Base-by-base conservation (phyloP, 1,139 yeast species). In the Trichomonascaceae sp. region DNA sequence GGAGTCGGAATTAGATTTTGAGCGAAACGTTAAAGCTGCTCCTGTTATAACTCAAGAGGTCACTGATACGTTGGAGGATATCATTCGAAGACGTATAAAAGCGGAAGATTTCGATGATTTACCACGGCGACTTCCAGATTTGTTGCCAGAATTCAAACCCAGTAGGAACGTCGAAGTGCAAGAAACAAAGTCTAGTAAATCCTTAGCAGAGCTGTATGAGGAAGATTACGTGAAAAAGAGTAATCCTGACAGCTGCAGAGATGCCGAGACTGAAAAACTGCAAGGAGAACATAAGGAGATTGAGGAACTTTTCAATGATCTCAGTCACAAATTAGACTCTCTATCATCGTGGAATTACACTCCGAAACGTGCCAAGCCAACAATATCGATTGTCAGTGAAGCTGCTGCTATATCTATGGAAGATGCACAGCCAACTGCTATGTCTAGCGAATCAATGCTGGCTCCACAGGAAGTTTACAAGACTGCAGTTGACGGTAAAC, bases 401-500 rank as follows among this genome's bases (percentile, higher is more conserved):
- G 79, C 87, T 0, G 84, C 96, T 1, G 80, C 96, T 1, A 85
- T 93, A 53, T 68, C 85, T 6, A 88, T 91, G 96, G 99, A 93
- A 72, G 99, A 93, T 66, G 95, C 97, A 1, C 98, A 91, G 71
- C 99, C 99, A 49, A 76, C 88, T 54, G 84, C 91, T 47, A 78
- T 87, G 72, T 81, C 95, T 1, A 74, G 81, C 38, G 88, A 84
- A 27, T 75, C 85, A n/a, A 80, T 87, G 52, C 77, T 93, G 63
- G 99, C 99, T 1, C 99, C 99, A 45, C 99, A 93, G 72, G 99
- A 93, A 72, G 78, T 93, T n/a, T 93, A 85, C 71, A 81, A 78
- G 65, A 76, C 85, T 22, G 79, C 77, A 51, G 76, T 78, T 41
- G 57, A 57, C n/a, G 54, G 54, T 43, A 64, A 66, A 57, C 74